Evolutionary conservation across 805 yeast species (phyloP).

Genomic region (Ogataea pilisensis): DNA sequence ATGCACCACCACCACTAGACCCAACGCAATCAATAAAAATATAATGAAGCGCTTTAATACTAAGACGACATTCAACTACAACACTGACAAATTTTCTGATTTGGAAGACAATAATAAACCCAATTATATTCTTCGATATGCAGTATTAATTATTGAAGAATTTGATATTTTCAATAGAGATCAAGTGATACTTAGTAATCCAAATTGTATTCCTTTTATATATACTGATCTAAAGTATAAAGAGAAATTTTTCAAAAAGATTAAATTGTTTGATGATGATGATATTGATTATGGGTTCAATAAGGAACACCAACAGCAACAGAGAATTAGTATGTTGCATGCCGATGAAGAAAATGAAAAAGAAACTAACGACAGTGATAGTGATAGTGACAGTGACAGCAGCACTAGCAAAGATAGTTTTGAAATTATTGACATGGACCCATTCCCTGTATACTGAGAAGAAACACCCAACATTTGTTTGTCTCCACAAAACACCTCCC

Average conservation of each 20-base stretch:
- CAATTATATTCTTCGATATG: constrained; percentile 8
- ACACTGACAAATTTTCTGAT: background rate
- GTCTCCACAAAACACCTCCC: too few relatives aligned
- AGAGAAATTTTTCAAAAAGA: constrained; percentile 1
- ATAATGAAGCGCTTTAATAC: too few relatives aligned
- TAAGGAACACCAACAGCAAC: too few relatives aligned
- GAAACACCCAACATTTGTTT: background rate
- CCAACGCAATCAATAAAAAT: too few relatives aligned
- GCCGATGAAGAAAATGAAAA: background rate
- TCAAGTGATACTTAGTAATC: constrained; percentile 13
- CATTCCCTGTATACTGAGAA: background rate
- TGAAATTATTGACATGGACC: background rate
- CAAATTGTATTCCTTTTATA: constrained; percentile 12
- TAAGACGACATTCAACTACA: too few relatives aligned
- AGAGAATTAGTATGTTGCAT: too few relatives aligned
- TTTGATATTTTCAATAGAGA: constrained; percentile 20
- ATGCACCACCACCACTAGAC: too few relatives aligned
- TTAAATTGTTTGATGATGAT: background rate
- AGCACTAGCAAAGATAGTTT: background rate
- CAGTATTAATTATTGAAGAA: constrained; percentile 14
- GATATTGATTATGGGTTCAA: background rate
- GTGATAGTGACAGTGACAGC: background rate
- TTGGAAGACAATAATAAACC: background rate
- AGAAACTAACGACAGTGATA: background rate
- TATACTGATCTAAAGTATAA: constrained; percentile 8